Evolutionary conservation across 306 rosid species (phyloP), one percentile per base, ranked within the genome.

Genomic region (Quercus aquifolioides): DNA sequence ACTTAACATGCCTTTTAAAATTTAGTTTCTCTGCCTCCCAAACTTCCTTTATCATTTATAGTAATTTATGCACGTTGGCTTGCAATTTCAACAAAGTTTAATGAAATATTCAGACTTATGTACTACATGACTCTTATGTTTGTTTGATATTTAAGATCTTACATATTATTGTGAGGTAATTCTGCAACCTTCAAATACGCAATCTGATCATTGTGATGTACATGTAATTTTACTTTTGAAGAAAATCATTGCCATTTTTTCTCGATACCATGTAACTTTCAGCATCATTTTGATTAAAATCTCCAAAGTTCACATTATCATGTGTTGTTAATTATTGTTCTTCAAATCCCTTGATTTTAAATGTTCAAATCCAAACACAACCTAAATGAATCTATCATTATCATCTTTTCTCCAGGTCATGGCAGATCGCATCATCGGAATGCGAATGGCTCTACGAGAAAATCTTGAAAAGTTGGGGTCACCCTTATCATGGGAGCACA

Each of bases 401-500:
- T 82, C 10, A 5, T 70, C 46, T 65, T 30, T 7, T 80, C 49
- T 77, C 46, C 90, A 95, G 98, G 94, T 74, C 76, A 95, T 95
- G 99, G 98, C 99, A 38, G 94, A 92, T 76, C 94, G 98, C 80
- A 95, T 95, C 31, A 95, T 95, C 6, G 98, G 94, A 80, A 92
- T 91, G 98, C 83, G 99, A 79, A 55, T 87, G 23, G 75, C 91
- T 25, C 88, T 91, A 31, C 87, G 92, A 65, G 96, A 92, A 69
- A 90, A 84, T 78, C 86, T 95, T 25, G 97, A 95, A 76, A 95
- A 90, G 54, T 77, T 86, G 51, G 94, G 94, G 1, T 95, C 99
- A 71, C 81, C 90, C 33, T 82, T 92, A 52, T 81, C 95, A 41
- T 95, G 97, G 97, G 91, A 91, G 86, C 99, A 95, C 84, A 76